These are phyloP conservation scores for Xylaria acuta DNA, from an alignment of 495 filamentous ascomycete species.

Conservation along the genomic window DNA sequence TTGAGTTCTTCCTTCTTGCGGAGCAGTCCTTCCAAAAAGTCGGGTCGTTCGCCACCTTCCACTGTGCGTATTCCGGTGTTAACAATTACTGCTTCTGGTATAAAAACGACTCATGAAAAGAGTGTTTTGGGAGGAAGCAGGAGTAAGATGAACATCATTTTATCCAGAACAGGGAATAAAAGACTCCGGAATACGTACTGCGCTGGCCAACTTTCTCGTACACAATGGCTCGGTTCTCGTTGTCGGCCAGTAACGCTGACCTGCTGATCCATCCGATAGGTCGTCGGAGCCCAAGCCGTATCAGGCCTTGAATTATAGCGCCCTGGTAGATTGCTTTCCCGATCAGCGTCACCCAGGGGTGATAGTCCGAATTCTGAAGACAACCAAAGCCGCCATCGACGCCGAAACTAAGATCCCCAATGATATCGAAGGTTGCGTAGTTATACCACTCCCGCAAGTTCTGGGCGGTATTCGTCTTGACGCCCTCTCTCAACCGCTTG, in stretches of 20 bases:
- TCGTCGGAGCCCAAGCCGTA: constrained; percentile 22
- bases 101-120: too few relatives aligned
- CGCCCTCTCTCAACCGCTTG: constrained; percentile 26
- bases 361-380: constrained; percentile 52
- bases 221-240: constrained; percentile 44
- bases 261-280: neutral
- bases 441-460: constrained; percentile 50
- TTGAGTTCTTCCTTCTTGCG: constrained; percentile 51
- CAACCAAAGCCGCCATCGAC: constrained; percentile 59
- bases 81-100: too few relatives aligned
- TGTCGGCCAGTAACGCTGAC: constrained; percentile 34
- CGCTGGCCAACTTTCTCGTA: constrained; percentile 48
- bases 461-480: neutral
- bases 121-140: too few relatives aligned
- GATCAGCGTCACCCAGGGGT: constrained; percentile 61
- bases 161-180: too few relatives aligned
- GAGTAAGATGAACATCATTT: too few relatives aligned
- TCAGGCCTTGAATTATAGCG: constrained; percentile 31
- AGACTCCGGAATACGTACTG: too few relatives aligned
- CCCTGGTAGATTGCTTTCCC: constrained; percentile 42
- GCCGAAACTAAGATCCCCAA: constrained; percentile 66
- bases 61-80: too few relatives aligned
- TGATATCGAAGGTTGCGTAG: constrained; percentile 67
- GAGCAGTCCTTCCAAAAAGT: constrained; percentile 58
- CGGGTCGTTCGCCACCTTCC: constrained; percentile 46